These are phyloP conservation scores for Saccharomyces pastorianus DNA, from an alignment of 1,139 yeast species.

Conservation along the genomic window DNA sequence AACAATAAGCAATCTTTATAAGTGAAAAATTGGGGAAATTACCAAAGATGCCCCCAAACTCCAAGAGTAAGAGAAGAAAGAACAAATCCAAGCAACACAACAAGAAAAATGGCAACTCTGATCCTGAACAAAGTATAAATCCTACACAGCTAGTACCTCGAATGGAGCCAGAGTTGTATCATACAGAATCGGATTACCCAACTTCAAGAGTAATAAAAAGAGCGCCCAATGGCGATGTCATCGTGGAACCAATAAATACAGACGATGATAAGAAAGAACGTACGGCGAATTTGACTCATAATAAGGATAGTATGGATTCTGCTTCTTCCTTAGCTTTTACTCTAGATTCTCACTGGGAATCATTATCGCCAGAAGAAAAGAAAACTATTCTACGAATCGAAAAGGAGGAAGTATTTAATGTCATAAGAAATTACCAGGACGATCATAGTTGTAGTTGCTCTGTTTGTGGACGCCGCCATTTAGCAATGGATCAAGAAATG, in stretches of 20 bases:
- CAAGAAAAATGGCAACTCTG: conserved; percentile 7
- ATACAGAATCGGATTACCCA: conserved; percentile 61
- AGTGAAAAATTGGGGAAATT: not conserved
- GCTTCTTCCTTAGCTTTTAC: conserved; percentile 17
- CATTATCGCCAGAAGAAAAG: conserved; percentile 53
- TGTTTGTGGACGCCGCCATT: conserved; percentile 70
- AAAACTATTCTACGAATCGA: conserved; percentile 58
- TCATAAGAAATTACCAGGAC: conserved; percentile 52
- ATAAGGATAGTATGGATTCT: conserved; percentile 36
- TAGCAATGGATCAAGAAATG: conserved; percentile 70
- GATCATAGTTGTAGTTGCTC: conserved; percentile 57
- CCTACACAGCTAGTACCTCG: conserved; percentile 3
- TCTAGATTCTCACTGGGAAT: conserved; percentile 51
- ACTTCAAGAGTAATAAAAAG: conserved; percentile 64
- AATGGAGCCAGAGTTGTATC: conserved; percentile 41
- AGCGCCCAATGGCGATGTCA: conserved; percentile 66
- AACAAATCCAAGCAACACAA: conserved; percentile 17
- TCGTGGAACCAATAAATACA: conserved; percentile 39
- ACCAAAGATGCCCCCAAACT: conserved; percentile 20
- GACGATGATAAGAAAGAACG: conserved; percentile 5
- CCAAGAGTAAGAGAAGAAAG: conserved; percentile 27
- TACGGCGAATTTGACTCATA: conserved; percentile 49
- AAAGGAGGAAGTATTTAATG: conserved; percentile 58
- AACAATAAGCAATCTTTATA: not conserved
- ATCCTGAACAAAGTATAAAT: not conserved